Conservation (phyloP, 2,329 filamentous ascomycete genomes). For the Raffaelea ambrosiae region DNA sequence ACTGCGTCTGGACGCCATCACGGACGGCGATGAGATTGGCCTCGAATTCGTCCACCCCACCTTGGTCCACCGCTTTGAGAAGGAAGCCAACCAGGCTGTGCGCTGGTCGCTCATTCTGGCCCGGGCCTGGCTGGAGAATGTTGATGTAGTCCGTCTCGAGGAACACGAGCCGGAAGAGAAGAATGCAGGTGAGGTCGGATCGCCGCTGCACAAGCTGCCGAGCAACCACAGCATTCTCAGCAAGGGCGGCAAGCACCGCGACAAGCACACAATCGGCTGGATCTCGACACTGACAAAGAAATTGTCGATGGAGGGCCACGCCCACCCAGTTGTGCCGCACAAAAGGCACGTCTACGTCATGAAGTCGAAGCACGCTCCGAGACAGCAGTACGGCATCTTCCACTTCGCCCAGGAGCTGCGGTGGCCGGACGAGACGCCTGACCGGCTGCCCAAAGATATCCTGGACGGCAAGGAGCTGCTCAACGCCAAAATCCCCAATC, state of each 20-base stretch:
- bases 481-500: conserved; percentile 27
- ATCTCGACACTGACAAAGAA: conserved; percentile 49
- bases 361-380: conserved; percentile 44
- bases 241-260: conserved; percentile 7
- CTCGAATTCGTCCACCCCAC: conserved; percentile 42
- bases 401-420: conserved; percentile 55
- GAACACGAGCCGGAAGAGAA: conserved; percentile 9
- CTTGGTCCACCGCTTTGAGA: conserved; percentile 53
- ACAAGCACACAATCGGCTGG: conserved; percentile 38
- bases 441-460: background rate
- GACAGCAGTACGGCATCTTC: conserved; percentile 52
- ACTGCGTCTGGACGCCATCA: conserved; percentile 54
- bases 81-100: conserved; percentile 51
- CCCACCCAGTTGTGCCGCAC: conserved; percentile 13
- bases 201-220: background rate
- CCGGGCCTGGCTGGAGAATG: conserved; percentile 60
- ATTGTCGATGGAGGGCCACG: conserved; percentile 29
- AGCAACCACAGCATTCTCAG: background rate
- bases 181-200: background rate
- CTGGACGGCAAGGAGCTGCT: conserved; percentile 20
- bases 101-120: conserved; percentile 60
- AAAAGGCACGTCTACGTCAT: conserved; percentile 37
- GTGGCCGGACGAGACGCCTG: conserved; percentile 44
- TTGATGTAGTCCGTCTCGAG: conserved; percentile 33
- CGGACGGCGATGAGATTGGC: conserved; percentile 49